A percentile compares a stretch with the other conserved stretches of the same genome.
phyloP scores from a whole-genome alignment of 2,329 filamentous ascomycete species.

The Cordyceps militaris region DNA sequence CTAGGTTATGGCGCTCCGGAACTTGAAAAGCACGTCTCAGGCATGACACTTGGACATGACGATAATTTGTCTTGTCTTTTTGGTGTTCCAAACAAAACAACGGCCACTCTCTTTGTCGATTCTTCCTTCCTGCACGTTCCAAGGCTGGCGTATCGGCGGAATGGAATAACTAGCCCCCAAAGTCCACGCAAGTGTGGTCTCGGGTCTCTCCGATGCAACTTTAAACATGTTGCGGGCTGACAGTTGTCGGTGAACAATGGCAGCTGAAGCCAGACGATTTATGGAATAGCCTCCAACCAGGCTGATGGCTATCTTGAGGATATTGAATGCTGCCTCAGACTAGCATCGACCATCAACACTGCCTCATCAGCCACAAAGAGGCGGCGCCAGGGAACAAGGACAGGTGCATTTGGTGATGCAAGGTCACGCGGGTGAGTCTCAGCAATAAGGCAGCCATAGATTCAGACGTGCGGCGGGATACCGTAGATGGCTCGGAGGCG shows the following conservation, averaged over 20 bases:
- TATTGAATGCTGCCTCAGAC: background rate
- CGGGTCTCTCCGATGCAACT: too few species aligned
- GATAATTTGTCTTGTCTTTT: background rate
- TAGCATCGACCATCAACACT: background rate
- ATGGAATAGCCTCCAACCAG: background rate
- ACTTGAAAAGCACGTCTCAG: background rate
- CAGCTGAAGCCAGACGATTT: background rate
- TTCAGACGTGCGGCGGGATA: background rate
- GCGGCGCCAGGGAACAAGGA: background rate
- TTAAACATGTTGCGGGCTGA: background rate
- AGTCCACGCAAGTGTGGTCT: background rate
- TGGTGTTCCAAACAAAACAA: background rate
- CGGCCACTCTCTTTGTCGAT: background rate
- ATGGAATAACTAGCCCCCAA: background rate
- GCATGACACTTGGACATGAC: background rate
- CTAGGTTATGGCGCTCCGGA: too few species aligned
- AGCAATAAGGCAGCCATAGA: background rate
- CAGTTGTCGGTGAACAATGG: background rate
- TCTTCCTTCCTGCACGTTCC: background rate
- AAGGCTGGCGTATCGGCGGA: background rate
- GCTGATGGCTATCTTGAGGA: background rate
- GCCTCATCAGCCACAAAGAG: background rate
- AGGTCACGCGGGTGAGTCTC: background rate
- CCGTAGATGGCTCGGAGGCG: background rate
- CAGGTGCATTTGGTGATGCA: background rate